Conservation (phyloP, 2,329 filamentous ascomycete genomes). For the Botrytis hyacinthi region DNA sequence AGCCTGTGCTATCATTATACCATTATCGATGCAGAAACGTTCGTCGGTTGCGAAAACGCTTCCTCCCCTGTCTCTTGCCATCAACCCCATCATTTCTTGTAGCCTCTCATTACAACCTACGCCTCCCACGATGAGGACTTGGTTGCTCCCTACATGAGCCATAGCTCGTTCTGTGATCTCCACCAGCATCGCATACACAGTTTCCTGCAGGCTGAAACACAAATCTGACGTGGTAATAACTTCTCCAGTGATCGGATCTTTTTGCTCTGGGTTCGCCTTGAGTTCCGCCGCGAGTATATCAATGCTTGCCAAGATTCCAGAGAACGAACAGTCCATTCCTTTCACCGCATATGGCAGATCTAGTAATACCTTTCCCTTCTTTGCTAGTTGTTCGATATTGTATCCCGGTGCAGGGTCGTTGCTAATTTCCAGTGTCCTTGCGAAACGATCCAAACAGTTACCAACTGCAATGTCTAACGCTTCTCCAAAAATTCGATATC, state of each 20-base stretch:
- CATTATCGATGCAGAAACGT: constrained; percentile 97
- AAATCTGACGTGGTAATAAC: constrained; percentile 76
- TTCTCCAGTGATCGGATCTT: constrained; percentile 50
- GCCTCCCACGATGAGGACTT: constrained; percentile 93
- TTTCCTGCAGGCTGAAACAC: constrained; percentile 94
- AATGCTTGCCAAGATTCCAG: constrained; percentile 80
- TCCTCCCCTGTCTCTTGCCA: constrained; percentile 85
- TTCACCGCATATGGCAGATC: constrained; percentile 96
- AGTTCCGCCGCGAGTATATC: constrained; percentile 76
- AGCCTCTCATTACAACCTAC: constrained; percentile 93
- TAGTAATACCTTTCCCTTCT: constrained; percentile 67
- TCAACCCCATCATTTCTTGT: constrained; percentile 97
- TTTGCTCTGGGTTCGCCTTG: constrained; percentile 46
- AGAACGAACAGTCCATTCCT: constrained; percentile 98
- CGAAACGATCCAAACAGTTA: constrained; percentile 95
- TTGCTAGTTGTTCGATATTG: constrained; percentile 94
- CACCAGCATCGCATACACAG: constrained; percentile 93
- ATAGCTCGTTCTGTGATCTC: constrained; percentile 98
- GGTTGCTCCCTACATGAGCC: constrained; percentile 88
- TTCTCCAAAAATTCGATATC: constrained; percentile 97
- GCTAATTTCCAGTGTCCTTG: constrained; percentile 82
- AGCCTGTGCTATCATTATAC: constrained; percentile 99
- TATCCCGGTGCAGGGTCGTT: constrained; percentile 97
- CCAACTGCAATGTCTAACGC: constrained; percentile 96
- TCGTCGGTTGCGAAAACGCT: constrained; percentile 95